These are phyloP conservation scores for Stephania japonica DNA, from an alignment of 164 flowering plant species.

Conservation along the genomic window DNA sequence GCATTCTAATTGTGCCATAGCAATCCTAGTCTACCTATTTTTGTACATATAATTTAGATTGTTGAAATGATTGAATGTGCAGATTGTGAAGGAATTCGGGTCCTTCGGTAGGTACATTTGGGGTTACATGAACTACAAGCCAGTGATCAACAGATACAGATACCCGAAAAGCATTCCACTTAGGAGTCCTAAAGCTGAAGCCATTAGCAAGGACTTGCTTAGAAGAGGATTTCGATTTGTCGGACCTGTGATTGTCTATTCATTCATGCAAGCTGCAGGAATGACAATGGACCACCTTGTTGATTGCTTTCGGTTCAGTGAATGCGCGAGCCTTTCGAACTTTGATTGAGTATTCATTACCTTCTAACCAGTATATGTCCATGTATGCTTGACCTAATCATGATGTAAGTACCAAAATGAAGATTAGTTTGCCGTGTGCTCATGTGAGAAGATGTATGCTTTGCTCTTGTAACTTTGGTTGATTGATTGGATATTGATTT, in stretches of 20 bases:
- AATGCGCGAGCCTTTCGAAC: slow-evolving; percentile 59
- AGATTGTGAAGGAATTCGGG: slow-evolving; percentile 68
- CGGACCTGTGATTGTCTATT: slow-evolving; percentile 76
- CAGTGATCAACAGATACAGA: slow-evolving; percentile 55
- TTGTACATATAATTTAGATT: no score
- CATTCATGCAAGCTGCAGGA: slow-evolving; percentile 94
- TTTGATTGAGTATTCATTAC: slow-evolving; percentile 25
- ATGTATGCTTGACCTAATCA: no score
- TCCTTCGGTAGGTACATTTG: slow-evolving; percentile 77
- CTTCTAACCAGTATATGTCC: not conserved
- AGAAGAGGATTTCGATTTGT: slow-evolving; percentile 71
- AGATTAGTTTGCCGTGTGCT: no score
- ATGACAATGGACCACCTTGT: slow-evolving; percentile 80
- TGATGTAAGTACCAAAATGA: no score
- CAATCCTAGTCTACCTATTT: no score
- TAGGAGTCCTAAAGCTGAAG: slow-evolving; percentile 74
- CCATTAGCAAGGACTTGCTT: slow-evolving; percentile 65
- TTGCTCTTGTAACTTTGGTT: not conserved
- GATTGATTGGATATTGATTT: not conserved
- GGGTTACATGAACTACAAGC: slow-evolving; percentile 65
- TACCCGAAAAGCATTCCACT: slow-evolving; percentile 71
- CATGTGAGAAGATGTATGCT: no score
- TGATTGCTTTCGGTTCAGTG: slow-evolving; percentile 64
- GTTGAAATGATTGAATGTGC: slow-evolving; percentile 1
- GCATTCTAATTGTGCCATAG: no score